Evolutionary conservation across 2,329 filamentous ascomycete genomes (phyloP).

Genomic region (Fusarium pseudocircinatum): DNA sequence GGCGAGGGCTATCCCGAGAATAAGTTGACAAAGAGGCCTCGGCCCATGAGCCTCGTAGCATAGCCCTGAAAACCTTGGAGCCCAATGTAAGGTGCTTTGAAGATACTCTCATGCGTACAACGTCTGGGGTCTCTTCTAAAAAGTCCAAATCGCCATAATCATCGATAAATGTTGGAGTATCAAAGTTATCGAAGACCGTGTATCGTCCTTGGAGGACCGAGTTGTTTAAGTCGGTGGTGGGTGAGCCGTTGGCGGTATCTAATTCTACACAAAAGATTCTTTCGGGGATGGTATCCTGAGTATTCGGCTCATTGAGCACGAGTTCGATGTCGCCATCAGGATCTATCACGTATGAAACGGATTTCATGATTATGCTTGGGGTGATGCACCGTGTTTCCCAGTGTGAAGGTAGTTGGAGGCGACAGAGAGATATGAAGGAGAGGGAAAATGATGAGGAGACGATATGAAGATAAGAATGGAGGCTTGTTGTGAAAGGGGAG

Average conservation of each 20-base stretch:
- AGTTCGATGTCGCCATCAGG: neutral
- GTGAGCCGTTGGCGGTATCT: rapidly evolving
- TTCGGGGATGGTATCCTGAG: neutral
- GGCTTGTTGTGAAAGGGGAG: neutral
- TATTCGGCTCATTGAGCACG: neutral
- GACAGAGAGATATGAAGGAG: too few species aligned
- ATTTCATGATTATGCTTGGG: neutral
- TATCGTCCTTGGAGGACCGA: neutral
- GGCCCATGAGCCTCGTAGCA: neutral
- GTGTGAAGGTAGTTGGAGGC: too few species aligned
- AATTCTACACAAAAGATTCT: rapidly evolving
- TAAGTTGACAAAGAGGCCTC: neutral
- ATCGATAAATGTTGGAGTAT: neutral
- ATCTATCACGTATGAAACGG: neutral
- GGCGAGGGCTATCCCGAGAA: neutral
- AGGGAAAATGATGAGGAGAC: too few species aligned
- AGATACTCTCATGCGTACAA: rapidly evolving
- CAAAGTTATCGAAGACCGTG: rapidly evolving
- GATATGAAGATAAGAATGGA: neutral
- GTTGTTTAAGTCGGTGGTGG: too few species aligned
- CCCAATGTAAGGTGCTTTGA: rapidly evolving
- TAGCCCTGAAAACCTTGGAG: neutral
- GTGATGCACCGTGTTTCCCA: too few species aligned
- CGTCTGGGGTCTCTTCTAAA: rapidly evolving
- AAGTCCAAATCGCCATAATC: too few species aligned